Evolutionary conservation across 2,329 filamentous ascomycete species (phyloP), one percentile per base, ranked within the genome.

Genomic region (Chaetomium globosum): DNA sequence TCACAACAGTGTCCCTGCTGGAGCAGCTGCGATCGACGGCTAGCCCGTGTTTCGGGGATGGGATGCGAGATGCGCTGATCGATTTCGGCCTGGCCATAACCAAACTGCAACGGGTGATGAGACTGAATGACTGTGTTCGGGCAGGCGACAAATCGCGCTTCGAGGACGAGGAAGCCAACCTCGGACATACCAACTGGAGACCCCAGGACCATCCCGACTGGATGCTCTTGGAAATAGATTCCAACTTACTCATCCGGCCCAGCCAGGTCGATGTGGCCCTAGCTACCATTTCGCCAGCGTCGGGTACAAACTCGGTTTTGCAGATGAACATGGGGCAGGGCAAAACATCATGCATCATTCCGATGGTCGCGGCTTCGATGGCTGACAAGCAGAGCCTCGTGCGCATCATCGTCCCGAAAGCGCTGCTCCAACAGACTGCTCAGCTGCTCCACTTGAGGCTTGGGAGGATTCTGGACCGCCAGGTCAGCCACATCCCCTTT

Each of bases 281-380:
- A 1, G 84, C 85, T 0, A 91, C 85, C 21, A 86, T 88, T 1
- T 75, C 75, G 0, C 87, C 88, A 0, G 63, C 70, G 0, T 85
- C 83, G 0, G 75, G 77, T 0, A 68, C 75, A 0, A 89, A 89
- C 65, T 86, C 86, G 0, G 85, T 89, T 0, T 69, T 89, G 1
- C 87, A 90, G 67, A 81, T 90, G 75, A 86, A 89, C 66, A 90
- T 90, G 87, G 87, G 87, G 0, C 81, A 87, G 76, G 83, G 83
- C 77, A 87, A 87, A 73, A 87, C 85, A 0, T 85, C 82, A 0
- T 80, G 79, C 55, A 83, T 86, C 28, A 80, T 86, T 13, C 84
- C 83, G 0, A 85, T 86, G 82, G 81, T 77, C 0, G 79, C 80
- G 0, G 76, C 78, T 0, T 66, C 78, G 0, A 74, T 86, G 1